phyloP scores from a whole-genome alignment of 176 grass and related monocot genomes.

The Aechmea fasciata region DNA sequence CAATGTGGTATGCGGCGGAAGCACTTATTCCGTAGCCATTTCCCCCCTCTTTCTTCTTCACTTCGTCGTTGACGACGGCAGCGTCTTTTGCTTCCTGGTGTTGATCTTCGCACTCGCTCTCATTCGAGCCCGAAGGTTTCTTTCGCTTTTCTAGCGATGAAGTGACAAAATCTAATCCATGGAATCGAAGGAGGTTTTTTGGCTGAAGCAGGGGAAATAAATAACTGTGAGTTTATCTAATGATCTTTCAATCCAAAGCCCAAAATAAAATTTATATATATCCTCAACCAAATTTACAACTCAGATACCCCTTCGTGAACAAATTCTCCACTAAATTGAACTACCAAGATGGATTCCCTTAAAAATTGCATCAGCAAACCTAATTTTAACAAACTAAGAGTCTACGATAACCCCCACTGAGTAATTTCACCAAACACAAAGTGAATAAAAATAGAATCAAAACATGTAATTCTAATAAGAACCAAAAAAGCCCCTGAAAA shows the following conservation, averaged over 20 bases:
- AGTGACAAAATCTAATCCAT: constrained; percentile 46
- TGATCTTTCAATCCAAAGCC: background rate
- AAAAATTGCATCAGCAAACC: background rate
- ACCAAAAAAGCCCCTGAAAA: background rate
- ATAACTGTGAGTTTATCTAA: background rate
- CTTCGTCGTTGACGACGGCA: background rate
- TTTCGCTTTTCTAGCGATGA: constrained; percentile 63
- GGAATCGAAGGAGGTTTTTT: constrained; percentile 44
- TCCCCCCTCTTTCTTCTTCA: constrained; percentile 15
- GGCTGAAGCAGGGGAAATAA: constrained; percentile 33
- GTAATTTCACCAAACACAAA: background rate
- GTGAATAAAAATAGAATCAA: background rate
- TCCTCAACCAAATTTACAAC: background rate
- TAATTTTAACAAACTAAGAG: no score
- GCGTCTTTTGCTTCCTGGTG: constrained; percentile 20
- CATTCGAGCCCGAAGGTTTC: background rate
- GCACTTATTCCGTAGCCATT: constrained; percentile 29
- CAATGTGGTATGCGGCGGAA: constrained; percentile 45
- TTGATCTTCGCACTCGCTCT: constrained; percentile 2
- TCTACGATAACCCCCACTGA: background rate
- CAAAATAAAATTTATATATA: background rate
- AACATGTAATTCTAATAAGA: background rate
- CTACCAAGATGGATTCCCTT: background rate
- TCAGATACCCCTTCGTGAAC: background rate
- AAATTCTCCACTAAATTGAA: background rate